phyloP scores from a whole-genome alignment of 495 filamentous ascomycete genomes.

The Collariella sp. region DNA sequence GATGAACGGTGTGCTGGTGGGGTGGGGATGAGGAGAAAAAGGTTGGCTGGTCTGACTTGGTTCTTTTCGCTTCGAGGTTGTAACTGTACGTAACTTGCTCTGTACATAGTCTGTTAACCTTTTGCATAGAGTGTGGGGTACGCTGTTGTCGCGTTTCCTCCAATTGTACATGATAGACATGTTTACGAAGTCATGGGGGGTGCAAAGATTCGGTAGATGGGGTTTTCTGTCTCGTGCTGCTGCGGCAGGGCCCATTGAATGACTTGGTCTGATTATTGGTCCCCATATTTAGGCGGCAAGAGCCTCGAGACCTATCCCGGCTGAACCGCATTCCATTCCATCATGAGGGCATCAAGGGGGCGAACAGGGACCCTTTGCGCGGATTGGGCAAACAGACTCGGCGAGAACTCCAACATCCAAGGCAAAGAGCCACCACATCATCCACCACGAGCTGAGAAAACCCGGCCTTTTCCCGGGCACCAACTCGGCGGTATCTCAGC shows the following conservation, averaged over 20 bases:
- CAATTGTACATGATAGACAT: too few species aligned
- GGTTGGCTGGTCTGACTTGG: conserved; percentile 8
- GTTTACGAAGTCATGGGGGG: background rate
- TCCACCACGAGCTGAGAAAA: too few species aligned
- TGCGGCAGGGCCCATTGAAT: background rate
- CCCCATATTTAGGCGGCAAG: background rate
- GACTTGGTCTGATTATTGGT: background rate
- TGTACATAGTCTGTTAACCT: background rate
- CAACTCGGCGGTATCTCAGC: too few species aligned
- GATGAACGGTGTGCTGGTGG: too few species aligned
- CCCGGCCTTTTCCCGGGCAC: too few species aligned
- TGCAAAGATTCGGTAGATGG: background rate
- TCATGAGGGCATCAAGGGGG: background rate
- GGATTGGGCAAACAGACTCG: too few species aligned
- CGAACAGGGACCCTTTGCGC: background rate
- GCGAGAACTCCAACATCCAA: too few species aligned
- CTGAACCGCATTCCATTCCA: background rate
- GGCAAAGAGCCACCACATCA: too few species aligned
- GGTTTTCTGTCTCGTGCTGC: background rate
- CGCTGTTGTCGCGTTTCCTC: background rate
- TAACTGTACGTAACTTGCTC: background rate
- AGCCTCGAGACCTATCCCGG: background rate
- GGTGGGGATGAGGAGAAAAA: background rate
- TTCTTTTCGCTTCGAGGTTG: conserved; percentile 1
- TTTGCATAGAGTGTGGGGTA: background rate